phyloP scores from a whole-genome alignment of 306 rosid genomes.

The Lablab purpureus region DNA sequence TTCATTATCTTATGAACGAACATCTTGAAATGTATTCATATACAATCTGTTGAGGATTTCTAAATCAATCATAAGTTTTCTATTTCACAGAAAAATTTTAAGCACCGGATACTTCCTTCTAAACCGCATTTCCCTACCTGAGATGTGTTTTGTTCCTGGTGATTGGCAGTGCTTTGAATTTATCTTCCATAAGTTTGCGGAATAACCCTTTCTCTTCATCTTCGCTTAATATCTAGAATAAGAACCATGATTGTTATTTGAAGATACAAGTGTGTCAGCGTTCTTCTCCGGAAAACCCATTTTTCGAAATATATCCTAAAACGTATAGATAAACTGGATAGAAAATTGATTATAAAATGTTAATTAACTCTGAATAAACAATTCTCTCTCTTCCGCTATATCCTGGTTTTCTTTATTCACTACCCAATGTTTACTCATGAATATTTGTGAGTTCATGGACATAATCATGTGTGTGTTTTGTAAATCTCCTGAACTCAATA shows the following conservation, averaged over 20 bases:
- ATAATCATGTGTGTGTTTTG: slow-evolving; percentile 17
- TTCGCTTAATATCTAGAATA: slow-evolving; percentile 3
- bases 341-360: background rate
- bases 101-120: slow-evolving; percentile 4
- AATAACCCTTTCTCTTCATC: background rate
- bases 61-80: background rate
- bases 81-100: background rate
- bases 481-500: background rate
- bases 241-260: background rate
- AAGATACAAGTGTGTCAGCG: background rate
- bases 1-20: slow-evolving; percentile 8
- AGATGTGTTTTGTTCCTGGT: slow-evolving; percentile 10
- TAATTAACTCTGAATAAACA: background rate
- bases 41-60: slow-evolving; percentile 13
- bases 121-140: slow-evolving; percentile 2
- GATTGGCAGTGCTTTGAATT: slow-evolving; percentile 1
- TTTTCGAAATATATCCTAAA: background rate
- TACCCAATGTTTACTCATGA: background rate
- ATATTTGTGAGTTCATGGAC: background rate
- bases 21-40: slow-evolving; percentile 11
- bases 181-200: background rate
- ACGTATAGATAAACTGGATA: background rate
- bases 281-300: background rate
- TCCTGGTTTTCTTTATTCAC: slow-evolving; percentile 13
- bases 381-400: background rate